Conservation (phyloP, 2,329 filamentous ascomycete genomes). For the Colletotrichum simmondsii region DNA sequence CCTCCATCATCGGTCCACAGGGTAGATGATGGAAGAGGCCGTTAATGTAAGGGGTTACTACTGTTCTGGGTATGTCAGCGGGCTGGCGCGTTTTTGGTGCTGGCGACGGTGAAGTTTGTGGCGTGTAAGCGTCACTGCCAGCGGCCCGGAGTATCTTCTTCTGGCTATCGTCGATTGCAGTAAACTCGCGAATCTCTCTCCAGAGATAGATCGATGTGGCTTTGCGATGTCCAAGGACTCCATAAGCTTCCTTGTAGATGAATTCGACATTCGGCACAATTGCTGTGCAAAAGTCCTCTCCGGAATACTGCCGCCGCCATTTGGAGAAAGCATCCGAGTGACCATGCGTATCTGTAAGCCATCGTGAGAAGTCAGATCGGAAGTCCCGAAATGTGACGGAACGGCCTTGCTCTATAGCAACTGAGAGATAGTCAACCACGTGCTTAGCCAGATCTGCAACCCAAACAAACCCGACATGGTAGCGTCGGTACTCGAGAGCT, state of each 20-base stretch:
- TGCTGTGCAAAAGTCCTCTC: slow-evolving; percentile 71
- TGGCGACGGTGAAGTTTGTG: not conserved
- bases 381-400: slow-evolving; percentile 68
- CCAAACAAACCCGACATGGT: slow-evolving; percentile 75
- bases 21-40: slow-evolving; percentile 72
- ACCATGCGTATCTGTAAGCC: slow-evolving; percentile 62
- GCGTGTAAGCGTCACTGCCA: not conserved
- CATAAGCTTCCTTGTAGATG: slow-evolving; percentile 72
- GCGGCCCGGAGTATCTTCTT: slow-evolving; percentile 35
- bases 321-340: slow-evolving; percentile 51
- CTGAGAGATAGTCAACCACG: slow-evolving; percentile 71
- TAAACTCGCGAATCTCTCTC: slow-evolving; percentile 57
- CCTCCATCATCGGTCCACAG: slow-evolving; percentile 64
- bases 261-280: slow-evolving; percentile 71
- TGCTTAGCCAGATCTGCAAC: slow-evolving; percentile 77
- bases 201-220: slow-evolving; percentile 60
- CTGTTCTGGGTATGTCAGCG: slow-evolving; percentile 53
- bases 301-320: slow-evolving; percentile 65
- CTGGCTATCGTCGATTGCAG: slow-evolving; percentile 40
- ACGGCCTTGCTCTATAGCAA: slow-evolving; percentile 41
- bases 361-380: slow-evolving; percentile 63
- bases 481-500: slow-evolving; percentile 69
- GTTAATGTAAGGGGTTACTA: slow-evolving; percentile 78
- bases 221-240: slow-evolving; percentile 51
- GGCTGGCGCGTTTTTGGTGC: not conserved